Percentiles rank a stretch among this genome's conserved stretches.
phyloP scores from a whole-genome alignment of 495 filamentous ascomycete genomes.

The Penicillium flavigenum region DNA sequence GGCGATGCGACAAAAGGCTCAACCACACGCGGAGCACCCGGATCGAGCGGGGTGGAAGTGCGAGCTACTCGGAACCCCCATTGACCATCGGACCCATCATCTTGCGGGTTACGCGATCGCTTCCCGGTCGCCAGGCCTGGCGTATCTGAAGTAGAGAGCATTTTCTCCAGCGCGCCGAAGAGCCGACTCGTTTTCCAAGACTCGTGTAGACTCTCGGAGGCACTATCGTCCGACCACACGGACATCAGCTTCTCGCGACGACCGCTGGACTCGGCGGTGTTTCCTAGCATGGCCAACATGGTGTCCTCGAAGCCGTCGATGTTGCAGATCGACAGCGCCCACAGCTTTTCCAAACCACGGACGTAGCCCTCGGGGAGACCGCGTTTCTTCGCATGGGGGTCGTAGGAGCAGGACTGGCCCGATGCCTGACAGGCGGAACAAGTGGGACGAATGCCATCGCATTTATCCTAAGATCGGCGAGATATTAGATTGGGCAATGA shows the following conservation, averaged over 20 bases:
- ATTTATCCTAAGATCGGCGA: conserved; percentile 53
- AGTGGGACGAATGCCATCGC: conserved; percentile 62
- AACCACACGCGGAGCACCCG: conserved; percentile 34
- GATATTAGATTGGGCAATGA: conserved; percentile 4
- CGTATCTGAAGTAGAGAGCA: conserved; percentile 47
- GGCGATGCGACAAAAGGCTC: conserved; percentile 27
- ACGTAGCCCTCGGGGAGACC: conserved; percentile 54
- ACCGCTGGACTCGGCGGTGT: conserved; percentile 36
- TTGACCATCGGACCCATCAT: conserved; percentile 27
- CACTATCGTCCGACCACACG: conserved; percentile 51
- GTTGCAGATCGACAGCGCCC: conserved; percentile 48
- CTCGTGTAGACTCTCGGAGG: conserved; percentile 55
- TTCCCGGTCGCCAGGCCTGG: conserved; percentile 30
- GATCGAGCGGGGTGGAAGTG: conserved; percentile 31
- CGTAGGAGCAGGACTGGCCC: conserved; percentile 63
- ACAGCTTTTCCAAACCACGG: conserved; percentile 46
- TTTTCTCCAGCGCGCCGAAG: conserved; percentile 52
- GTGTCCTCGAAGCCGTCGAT: conserved; percentile 51
- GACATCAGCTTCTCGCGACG: conserved; percentile 37
- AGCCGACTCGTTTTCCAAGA: conserved; percentile 58
- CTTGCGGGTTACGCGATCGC: conserved; percentile 40
- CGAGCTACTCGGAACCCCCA: conserved; percentile 41
- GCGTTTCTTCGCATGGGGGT: conserved; percentile 68
- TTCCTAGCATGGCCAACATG: conserved; percentile 44
- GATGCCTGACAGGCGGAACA: conserved; percentile 65